These are phyloP conservation scores for Hygrophila difformis DNA, from an alignment of 257 asterid genomes.

Conservation along the genomic window DNA sequence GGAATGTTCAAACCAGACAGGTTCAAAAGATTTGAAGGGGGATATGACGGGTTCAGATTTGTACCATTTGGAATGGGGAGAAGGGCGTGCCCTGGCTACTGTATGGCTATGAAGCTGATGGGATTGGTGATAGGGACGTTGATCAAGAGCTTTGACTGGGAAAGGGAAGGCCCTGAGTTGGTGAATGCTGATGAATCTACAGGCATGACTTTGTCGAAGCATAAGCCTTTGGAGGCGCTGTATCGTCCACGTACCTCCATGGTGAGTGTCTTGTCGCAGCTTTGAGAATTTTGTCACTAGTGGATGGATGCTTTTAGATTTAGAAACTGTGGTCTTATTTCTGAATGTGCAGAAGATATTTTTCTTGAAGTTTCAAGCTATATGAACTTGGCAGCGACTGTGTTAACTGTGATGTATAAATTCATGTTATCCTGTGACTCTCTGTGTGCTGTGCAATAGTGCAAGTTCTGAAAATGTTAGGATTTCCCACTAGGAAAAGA, in stretches of 20 bases:
- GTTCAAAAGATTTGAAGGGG: conserved; percentile 21
- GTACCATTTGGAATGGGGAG: conserved; percentile 46
- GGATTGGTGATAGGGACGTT: conserved; percentile 31
- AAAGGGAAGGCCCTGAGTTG: conserved; percentile 20
- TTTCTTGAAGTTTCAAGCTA: too few relatives aligned
- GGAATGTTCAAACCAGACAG: conserved; percentile 25
- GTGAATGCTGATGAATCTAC: conserved; percentile 19
- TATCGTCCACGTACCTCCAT: conserved; percentile 24
- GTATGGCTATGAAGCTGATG: conserved; percentile 32
- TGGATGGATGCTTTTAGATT: too few relatives aligned
- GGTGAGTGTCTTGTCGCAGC: conserved; percentile 6
- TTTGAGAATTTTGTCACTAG: background rate
- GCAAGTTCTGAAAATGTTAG: too few relatives aligned
- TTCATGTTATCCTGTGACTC: too few relatives aligned
- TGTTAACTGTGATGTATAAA: too few relatives aligned
- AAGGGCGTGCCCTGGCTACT: conserved; percentile 40
- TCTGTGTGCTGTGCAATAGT: too few relatives aligned
- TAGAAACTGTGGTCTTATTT: too few relatives aligned
- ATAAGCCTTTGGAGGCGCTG: conserved; percentile 27
- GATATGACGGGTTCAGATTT: conserved; percentile 15
- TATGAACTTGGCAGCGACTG: too few relatives aligned
- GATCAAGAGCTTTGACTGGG: conserved; percentile 48
- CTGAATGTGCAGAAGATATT: too few relatives aligned
- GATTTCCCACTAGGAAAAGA: too few relatives aligned
- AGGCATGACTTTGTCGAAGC: conserved; percentile 29